Base-by-base conservation (phyloP, 2,329 filamentous ascomycete species). In the Fusarium sp. region DNA sequence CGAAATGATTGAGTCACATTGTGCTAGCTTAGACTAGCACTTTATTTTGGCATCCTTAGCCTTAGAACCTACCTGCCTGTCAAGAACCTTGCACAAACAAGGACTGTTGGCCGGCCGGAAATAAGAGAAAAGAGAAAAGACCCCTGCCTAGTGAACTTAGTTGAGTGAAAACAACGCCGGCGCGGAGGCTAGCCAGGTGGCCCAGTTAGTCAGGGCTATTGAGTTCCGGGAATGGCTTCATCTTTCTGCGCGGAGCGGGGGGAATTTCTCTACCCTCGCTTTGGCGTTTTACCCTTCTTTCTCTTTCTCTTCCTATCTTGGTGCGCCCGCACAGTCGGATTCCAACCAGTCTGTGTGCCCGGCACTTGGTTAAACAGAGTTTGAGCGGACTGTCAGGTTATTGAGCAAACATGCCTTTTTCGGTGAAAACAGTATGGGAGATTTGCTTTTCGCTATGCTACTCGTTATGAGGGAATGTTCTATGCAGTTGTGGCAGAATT, bases 221-320 rank as follows among this genome's bases (percentile, higher is more conserved):
- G 37, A 61, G 27, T 42, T 32, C 16, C 64, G 64, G 64, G 64
- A 66, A 67, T 49, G 61, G 64, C 61, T 67, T 53, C 49, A 53
- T 41, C 40, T 64, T 12, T 7, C 34, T 37, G 34, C 18, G 18
- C 10, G 18, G 18, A 18, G 48, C 37, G 10, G 32, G 55, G 48
- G 30, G 21, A 13, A 18, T 27, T 27, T n/a, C 34, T 37, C 18
- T 37, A 37, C 34, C 34, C 34, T 37, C n/a, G 11, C 18, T 37
- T 12, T 37, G 34, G 34, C 34, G 34, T 37, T 37, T 37, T 37
- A 10, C 34, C 34, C 34, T 37, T n/a, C 18, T 37, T 50, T 48
- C 21, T 27, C 34, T 37, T 37, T n/a, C 28, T 30, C 30, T 18
- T 21, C 7, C 12, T 21, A 20, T 32, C 23, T 34, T 34, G 28